These are phyloP conservation scores for Fibroporia radiculosa DNA, from an alignment of 768 basidiomycete genomes.

Conservation along the genomic window DNA sequence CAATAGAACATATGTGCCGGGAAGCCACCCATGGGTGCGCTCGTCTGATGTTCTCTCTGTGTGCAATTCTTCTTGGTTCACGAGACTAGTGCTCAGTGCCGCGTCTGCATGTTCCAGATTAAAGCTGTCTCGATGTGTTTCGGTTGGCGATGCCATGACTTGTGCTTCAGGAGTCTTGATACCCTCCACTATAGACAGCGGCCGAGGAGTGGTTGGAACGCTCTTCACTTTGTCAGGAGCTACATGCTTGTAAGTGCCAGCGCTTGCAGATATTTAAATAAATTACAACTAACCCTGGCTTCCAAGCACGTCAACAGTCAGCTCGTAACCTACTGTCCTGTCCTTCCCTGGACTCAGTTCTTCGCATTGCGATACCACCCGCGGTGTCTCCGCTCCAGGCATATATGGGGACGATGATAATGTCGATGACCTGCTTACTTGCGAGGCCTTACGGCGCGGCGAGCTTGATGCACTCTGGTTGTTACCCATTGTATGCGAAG, in stretches of 20 bases:
- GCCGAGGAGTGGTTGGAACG: not conserved
- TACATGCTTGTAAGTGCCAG: not conserved
- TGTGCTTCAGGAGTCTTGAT: not conserved
- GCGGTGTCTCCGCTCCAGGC: constrained; percentile 5
- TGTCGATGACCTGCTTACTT: constrained; percentile 2
- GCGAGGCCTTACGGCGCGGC: not conserved
- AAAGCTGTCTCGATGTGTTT: not conserved
- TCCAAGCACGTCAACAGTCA: not conserved
- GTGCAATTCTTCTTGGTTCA: not conserved
- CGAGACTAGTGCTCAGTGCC: not conserved
- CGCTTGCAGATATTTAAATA: not conserved
- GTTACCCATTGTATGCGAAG: constrained; percentile 4
- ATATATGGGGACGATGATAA: not conserved
- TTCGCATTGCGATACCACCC: not conserved
- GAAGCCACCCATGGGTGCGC: not conserved
- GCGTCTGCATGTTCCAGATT: not conserved
- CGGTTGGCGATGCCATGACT: not conserved
- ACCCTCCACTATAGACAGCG: not conserved
- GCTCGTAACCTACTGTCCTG: not conserved
- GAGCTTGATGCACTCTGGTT: constrained; percentile 2
- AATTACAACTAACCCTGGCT: not conserved
- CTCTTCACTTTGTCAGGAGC: not conserved
- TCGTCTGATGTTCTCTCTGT: not conserved
- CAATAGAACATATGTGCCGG: constrained; percentile 18
- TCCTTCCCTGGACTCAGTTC: not conserved